Evolutionary conservation across 2,329 filamentous ascomycete genomes (phyloP).

Genomic region (Talaromyces sp.): DNA sequence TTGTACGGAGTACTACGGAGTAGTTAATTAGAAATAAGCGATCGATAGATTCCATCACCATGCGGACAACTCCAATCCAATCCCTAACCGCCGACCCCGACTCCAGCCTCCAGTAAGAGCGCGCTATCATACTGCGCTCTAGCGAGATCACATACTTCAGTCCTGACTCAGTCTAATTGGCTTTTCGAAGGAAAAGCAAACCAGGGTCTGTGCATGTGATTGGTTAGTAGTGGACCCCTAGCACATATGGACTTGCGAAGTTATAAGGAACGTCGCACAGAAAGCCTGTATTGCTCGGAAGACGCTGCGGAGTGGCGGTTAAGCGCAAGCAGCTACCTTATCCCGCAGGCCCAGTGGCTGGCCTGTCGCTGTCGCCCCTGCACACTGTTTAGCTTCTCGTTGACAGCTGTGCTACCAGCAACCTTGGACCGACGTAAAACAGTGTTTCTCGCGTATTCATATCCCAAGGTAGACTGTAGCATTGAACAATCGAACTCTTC

Average conservation of each 20-base stretch:
- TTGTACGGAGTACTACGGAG: not conserved
- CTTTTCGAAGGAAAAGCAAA: not conserved
- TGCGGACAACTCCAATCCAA: slow-evolving; percentile 4
- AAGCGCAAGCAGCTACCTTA: slow-evolving; percentile 1
- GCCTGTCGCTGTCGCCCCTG: not conserved
- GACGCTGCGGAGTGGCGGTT: not conserved
- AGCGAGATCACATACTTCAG: not conserved
- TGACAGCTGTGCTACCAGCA: not conserved
- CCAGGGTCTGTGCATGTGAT: not conserved
- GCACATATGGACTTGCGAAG: not conserved
- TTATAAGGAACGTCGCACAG: not conserved
- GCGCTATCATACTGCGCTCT: not conserved
- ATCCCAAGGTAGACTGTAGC: not conserved
- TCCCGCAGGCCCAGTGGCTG: slow-evolving; percentile 4
- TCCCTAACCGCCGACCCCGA: slow-evolving; percentile 14
- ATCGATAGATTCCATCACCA: not conserved
- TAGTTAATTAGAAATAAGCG: not conserved
- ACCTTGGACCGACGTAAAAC: not conserved
- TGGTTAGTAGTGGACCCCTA: not conserved
- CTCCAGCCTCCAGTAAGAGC: slow-evolving; percentile 4
- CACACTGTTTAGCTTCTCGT: not conserved
- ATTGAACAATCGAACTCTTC: not conserved
- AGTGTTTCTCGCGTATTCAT: not conserved
- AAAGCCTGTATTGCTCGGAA: not conserved
- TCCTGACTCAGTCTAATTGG: not conserved